These are phyloP conservation scores for Scedosporium boydii DNA, from an alignment of 2,329 filamentous ascomycete genomes.

Conservation along the genomic window DNA sequence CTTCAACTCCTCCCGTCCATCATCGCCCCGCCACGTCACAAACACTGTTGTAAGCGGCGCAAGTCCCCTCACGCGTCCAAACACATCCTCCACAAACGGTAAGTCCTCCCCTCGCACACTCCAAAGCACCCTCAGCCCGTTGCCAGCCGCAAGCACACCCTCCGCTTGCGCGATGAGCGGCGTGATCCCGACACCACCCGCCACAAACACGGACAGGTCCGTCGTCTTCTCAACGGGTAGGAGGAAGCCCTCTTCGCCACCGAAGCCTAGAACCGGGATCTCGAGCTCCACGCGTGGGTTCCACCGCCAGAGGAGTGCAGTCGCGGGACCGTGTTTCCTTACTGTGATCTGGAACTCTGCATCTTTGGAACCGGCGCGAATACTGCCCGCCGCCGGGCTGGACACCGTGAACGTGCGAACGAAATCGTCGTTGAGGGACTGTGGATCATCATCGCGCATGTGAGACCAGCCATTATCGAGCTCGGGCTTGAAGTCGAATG, in stretches of 20 bases:
- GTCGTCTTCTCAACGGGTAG: neutral
- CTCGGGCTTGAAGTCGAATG: constrained; percentile 56
- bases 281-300: constrained; percentile 45
- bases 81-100: constrained; percentile 48
- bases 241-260: constrained; percentile 43
- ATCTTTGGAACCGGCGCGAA: constrained; percentile 10
- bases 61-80: constrained; percentile 43
- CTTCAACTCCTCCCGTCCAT: constrained; percentile 21
- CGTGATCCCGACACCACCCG: constrained; percentile 76
- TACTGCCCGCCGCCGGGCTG: constrained; percentile 37
- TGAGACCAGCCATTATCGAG: constrained; percentile 68
- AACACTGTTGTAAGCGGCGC: constrained; percentile 48
- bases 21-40: constrained; percentile 42
- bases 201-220: constrained; percentile 49
- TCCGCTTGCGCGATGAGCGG: constrained; percentile 63
- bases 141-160: constrained; percentile 28
- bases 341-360: constrained; percentile 62
- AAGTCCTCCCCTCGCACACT: constrained; percentile 53
- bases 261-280: constrained; percentile 62
- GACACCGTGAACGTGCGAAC: constrained; percentile 77
- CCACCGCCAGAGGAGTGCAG: constrained; percentile 51
- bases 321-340: constrained; percentile 59
- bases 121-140: constrained; percentile 55
- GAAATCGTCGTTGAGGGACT: constrained; percentile 75
- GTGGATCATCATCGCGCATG: constrained; percentile 74